Evolutionary conservation across 768 basidiomycete species (phyloP).

Genomic region (Podaxis sp.): DNA sequence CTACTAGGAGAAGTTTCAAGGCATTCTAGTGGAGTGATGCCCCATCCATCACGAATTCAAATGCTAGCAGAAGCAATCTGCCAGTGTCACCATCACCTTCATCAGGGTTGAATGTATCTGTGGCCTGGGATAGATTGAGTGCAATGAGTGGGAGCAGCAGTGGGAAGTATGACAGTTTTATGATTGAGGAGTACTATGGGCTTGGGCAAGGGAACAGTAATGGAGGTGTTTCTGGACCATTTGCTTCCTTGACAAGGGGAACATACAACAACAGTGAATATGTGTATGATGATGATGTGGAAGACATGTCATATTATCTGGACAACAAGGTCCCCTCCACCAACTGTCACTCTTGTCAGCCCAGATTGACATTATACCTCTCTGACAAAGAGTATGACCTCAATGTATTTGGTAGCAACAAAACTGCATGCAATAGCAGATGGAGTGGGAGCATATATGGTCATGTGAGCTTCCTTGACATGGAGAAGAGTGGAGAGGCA

Average conservation of each 20-base stretch:
- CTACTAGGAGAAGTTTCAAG: too few relatives aligned
- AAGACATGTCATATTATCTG: slow-evolving; percentile 11
- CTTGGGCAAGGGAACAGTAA: not conserved
- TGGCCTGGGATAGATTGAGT: not conserved
- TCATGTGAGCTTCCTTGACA: slow-evolving; percentile 52
- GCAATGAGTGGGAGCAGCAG: not conserved
- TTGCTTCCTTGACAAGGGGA: not conserved
- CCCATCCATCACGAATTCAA: not conserved
- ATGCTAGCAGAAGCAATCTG: not conserved
- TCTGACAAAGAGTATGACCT: not conserved
- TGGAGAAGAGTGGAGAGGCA: slow-evolving; percentile 48
- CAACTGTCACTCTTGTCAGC: not conserved
- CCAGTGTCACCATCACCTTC: not conserved
- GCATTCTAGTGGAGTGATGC: too few relatives aligned
- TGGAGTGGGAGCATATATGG: slow-evolving; percentile 51
- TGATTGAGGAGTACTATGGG: slow-evolving; percentile 16
- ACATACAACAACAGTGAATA: too few relatives aligned
- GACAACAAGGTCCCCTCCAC: not conserved
- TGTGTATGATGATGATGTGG: not conserved
- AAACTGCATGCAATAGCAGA: slow-evolving; percentile 26
- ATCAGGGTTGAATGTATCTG: not conserved
- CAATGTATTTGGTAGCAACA: too few relatives aligned
- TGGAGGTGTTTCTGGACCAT: not conserved
- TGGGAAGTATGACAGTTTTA: slow-evolving; percentile 10
- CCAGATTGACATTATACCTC: not conserved